Percentiles rank a stretch among this genome's conserved stretches.
Evolutionary conservation across 2,329 filamentous ascomycete genomes (phyloP).

Genomic region (Epichloe aotearoae): DNA sequence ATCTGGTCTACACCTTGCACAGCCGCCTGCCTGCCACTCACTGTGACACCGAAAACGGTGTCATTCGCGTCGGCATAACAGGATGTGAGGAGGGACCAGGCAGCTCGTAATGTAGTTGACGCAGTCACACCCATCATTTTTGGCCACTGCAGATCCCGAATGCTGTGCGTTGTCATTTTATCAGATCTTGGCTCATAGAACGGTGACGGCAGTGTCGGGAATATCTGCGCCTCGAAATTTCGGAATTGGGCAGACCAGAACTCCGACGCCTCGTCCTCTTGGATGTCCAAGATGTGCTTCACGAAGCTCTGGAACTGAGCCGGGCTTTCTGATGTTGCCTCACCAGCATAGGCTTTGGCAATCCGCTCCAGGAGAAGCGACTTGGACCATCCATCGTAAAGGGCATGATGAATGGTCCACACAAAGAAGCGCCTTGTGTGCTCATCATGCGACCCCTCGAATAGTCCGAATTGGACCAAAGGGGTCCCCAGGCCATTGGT

Average conservation of each 20-base stretch:
- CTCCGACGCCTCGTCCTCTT: slow-evolving; percentile 11
- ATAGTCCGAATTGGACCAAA: slow-evolving; percentile 6
- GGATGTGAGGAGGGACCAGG: slow-evolving; percentile 21
- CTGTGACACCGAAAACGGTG: slow-evolving; percentile 14
- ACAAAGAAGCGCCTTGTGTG: slow-evolving; percentile 2
- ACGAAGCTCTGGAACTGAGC: slow-evolving; percentile 26
- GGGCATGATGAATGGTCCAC: slow-evolving; percentile 23
- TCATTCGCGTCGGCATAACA: slow-evolving; percentile 23
- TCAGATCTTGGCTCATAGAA: slow-evolving; percentile 3
- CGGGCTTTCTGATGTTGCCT: not conserved
- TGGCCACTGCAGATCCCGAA: slow-evolving; percentile 6
- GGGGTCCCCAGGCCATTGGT: slow-evolving; percentile 8
- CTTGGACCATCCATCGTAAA: slow-evolving; percentile 42
- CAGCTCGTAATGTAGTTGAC: slow-evolving; percentile 14
- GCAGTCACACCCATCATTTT: slow-evolving; percentile 10
- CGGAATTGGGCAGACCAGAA: slow-evolving; percentile 29
- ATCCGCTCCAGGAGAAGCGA: slow-evolving; percentile 16
- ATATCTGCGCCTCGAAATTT: slow-evolving; percentile 8
- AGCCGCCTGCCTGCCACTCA: slow-evolving; percentile 14
- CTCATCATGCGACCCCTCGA: not conserved
- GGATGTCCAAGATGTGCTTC: slow-evolving; percentile 24
- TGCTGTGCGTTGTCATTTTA: not conserved
- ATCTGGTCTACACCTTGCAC: slow-evolving; percentile 15
- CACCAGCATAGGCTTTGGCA: slow-evolving; percentile 7
- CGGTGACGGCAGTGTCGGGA: slow-evolving; percentile 5